Conservation (phyloP, 2,329 filamentous ascomycete genomes). For the Cladosporium sp. region DNA sequence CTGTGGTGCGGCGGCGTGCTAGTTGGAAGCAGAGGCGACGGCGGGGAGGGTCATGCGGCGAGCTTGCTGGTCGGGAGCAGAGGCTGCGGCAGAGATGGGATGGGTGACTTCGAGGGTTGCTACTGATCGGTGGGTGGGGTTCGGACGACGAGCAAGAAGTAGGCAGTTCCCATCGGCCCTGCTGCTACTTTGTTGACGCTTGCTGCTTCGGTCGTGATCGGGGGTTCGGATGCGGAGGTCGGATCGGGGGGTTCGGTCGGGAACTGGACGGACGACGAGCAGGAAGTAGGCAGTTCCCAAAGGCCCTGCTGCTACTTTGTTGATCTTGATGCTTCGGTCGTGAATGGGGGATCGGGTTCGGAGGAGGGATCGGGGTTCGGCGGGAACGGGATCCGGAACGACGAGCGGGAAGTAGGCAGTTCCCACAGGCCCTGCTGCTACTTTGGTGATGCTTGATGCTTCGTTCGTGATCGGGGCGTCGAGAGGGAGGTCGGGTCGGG, state of each 20-base stretch:
- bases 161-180: constrained; percentile 11
- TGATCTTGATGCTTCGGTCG: not conserved
- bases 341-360: not conserved
- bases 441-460: constrained; percentile 2
- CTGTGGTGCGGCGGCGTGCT: not conserved
- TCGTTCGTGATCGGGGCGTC: not conserved
- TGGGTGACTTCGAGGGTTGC: not conserved
- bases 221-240: not conserved
- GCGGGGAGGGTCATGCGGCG: not conserved
- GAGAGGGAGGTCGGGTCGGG: no score
- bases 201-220: not conserved
- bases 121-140: not conserved
- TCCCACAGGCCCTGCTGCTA: constrained; percentile 9
- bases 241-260: not conserved
- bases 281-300: constrained; percentile 6
- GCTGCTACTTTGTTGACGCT: not conserved
- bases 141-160: not conserved
- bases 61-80: constrained; percentile 6
- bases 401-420: constrained; percentile 1
- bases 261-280: not conserved
- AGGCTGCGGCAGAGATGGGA: not conserved
- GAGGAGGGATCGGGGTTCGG: not conserved
- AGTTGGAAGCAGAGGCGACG: constrained; percentile 3
- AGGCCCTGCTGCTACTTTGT: constrained; percentile 8
- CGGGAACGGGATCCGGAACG: not conserved